Evolutionary conservation across 2,329 filamentous ascomycete species (phyloP).

Genomic region (Aureobasidium sp.): DNA sequence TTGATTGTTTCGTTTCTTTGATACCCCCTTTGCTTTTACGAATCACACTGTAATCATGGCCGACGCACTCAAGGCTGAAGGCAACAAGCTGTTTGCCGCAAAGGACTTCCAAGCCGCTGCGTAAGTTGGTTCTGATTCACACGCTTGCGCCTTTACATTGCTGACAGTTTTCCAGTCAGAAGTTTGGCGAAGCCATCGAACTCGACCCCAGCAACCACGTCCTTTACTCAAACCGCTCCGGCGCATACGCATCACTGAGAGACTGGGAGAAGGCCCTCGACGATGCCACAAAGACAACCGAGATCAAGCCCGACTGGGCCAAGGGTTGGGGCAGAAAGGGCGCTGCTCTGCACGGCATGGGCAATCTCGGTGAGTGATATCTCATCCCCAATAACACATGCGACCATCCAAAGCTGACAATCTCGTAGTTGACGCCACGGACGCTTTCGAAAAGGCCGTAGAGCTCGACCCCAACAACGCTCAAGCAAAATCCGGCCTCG

Average conservation of each 20-base stretch:
- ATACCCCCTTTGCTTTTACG: conserved; percentile 17
- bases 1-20: conserved; percentile 16
- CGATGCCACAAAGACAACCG: conserved; percentile 93
- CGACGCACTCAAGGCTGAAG: conserved; percentile 92
- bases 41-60: conserved; percentile 49
- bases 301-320: conserved; percentile 97
- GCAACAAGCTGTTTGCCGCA: conserved; percentile 98
- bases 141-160: conserved; percentile 23
- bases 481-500: conserved; percentile 89
- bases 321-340: conserved; percentile 98
- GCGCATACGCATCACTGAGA: conserved; percentile 86
- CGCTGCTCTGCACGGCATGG: conserved; percentile 86
- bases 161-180: conserved; percentile 67
- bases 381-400: not conserved
- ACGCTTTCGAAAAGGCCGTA: conserved; percentile 94
- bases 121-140: conserved; percentile 63
- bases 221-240: conserved; percentile 97
- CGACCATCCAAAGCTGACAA: not conserved
- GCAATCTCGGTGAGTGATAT: conserved; percentile 73
- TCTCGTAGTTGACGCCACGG: conserved; percentile 73
- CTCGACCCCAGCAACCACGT: conserved; percentile 93
- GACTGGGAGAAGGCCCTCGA: conserved; percentile 86
- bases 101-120: conserved; percentile 98
- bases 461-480: conserved; percentile 94
- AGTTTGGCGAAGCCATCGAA: conserved; percentile 94